Evolutionary conservation across 2,329 filamentous ascomycete species (phyloP).

Genomic region (Colletotrichum euphorbiae): DNA sequence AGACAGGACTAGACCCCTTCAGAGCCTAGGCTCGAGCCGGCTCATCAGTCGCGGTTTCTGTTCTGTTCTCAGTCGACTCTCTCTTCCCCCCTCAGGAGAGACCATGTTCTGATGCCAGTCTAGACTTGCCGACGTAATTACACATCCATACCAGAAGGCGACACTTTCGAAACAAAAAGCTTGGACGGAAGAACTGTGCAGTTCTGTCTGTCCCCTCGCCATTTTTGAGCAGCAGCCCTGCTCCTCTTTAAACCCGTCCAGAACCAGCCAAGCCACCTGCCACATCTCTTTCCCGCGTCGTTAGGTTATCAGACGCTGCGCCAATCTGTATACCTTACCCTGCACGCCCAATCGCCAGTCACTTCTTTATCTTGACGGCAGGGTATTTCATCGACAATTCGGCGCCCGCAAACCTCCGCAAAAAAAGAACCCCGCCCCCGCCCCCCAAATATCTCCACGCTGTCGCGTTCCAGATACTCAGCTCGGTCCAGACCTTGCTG

Average conservation of each 20-base stretch:
- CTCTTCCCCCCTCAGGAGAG: conserved; percentile 10
- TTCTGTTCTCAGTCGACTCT: neutral
- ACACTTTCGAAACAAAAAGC: too few relatives aligned
- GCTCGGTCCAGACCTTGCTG: neutral
- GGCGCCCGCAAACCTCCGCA: conserved; percentile 20
- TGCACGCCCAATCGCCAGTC: conserved; percentile 25
- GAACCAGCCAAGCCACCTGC: conserved; percentile 18
- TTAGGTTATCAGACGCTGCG: conserved; percentile 28
- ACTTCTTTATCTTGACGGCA: conserved; percentile 36
- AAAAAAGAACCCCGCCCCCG: neutral
- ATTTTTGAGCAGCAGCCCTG: neutral
- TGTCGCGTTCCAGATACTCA: neutral
- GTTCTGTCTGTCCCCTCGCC: neutral
- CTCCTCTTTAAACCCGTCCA: neutral
- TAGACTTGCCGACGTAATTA: neutral
- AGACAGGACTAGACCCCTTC: conserved; percentile 10
- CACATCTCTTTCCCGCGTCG: conserved; percentile 2
- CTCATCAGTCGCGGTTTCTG: neutral
- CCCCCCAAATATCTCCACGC: too few relatives aligned
- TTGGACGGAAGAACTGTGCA: neutral
- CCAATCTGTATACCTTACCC: conserved; percentile 10
- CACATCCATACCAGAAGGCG: too few relatives aligned
- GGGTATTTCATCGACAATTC: conserved; percentile 18
- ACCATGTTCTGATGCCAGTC: conserved; percentile 10
- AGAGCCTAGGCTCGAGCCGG: neutral